Evolutionary conservation across 805 yeast species (phyloP).

Genomic region (Candida loeiensis): DNA sequence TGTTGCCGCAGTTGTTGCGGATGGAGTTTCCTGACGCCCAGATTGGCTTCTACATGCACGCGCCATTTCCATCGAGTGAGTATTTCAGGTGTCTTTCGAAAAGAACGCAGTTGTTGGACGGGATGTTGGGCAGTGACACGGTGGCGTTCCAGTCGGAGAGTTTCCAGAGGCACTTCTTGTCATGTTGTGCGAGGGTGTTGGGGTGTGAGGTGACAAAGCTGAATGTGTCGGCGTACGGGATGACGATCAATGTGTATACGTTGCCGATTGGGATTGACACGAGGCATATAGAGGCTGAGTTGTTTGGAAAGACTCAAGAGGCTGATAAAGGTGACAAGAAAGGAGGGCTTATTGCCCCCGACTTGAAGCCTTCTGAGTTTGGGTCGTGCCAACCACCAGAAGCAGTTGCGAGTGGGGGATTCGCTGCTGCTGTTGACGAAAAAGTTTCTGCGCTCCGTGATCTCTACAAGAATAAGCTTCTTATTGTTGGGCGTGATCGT

Average conservation of each 20-base stretch:
- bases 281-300: conserved; percentile 59
- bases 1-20: conserved; percentile 79
- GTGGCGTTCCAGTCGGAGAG: conserved; percentile 83
- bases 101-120: conserved; percentile 78
- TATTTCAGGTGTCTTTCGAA: conserved; percentile 86
- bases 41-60: conserved; percentile 78
- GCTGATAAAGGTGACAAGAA: neutral
- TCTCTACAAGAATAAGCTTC: conserved; percentile 61
- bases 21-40: conserved; percentile 69
- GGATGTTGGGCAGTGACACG: conserved; percentile 85
- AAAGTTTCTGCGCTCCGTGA: conserved; percentile 64
- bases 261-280: conserved; percentile 91
- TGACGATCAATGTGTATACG: conserved; percentile 67
- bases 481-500: conserved; percentile 92
- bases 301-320: conserved; percentile 28
- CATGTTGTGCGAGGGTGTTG: conserved; percentile 82
- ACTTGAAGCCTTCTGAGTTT: neutral
- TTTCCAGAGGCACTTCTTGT: conserved; percentile 85
- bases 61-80: conserved; percentile 95
- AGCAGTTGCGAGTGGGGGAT: conserved; percentile 11
- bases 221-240: conserved; percentile 69
- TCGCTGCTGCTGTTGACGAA: conserved; percentile 42
- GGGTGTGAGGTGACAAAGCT: conserved; percentile 71
- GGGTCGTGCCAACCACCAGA: neutral
- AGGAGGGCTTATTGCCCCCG: too few relatives aligned